Conservation (phyloP, 306 rosid species). For the Elaeagnus macrophylla region DNA sequence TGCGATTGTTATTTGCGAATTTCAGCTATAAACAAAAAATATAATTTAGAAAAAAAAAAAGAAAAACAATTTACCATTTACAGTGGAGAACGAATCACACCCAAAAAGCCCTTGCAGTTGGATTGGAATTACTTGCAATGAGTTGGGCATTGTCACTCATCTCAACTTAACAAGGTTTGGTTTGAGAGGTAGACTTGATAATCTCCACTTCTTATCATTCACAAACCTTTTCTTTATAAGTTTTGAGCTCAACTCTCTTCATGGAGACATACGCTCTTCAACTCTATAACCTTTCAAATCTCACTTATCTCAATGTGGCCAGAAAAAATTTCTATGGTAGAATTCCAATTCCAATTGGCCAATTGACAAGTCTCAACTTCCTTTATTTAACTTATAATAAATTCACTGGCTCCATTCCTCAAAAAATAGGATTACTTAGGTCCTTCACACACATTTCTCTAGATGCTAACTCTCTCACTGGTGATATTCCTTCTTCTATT, state of each 20-base stretch:
- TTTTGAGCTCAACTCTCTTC: neutral
- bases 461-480: neutral
- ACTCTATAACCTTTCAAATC: neutral
- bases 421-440: conserved; percentile 3
- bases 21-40: no score
- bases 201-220: neutral
- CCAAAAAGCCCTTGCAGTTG: conserved; percentile 17
- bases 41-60: conserved; percentile 1
- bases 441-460: neutral
- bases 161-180: neutral
- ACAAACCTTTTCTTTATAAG: neutral
- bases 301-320: neutral
- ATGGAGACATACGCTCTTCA: neutral
- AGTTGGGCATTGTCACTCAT: neutral
- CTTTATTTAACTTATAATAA: neutral
- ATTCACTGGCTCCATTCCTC: conserved; percentile 11
- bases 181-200: neutral
- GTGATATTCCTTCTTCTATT: conserved; percentile 13
- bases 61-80: conserved; percentile 55
- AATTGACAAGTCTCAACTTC: neutral
- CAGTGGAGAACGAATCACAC: conserved; percentile 72
- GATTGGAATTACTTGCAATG: neutral
- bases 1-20: no score
- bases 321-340: neutral
- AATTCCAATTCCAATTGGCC: conserved; percentile 3